Conservation (phyloP, 768 basidiomycete genomes). For the Suillus subluteus region DNA sequence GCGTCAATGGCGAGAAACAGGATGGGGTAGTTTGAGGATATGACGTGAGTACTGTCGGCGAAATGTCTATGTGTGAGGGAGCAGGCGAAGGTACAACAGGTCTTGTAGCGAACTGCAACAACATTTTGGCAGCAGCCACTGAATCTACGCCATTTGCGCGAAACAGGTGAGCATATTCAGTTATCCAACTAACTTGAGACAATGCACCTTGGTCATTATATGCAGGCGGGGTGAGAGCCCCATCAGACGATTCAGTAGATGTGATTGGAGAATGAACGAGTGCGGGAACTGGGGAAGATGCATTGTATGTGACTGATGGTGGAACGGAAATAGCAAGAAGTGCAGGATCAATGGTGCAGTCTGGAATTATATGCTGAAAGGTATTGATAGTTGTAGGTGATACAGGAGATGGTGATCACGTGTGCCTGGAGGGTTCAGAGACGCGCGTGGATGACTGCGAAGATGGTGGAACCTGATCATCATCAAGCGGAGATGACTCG, state of each 20-base stretch:
- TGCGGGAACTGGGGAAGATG: neutral
- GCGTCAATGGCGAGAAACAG: neutral
- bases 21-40: neutral
- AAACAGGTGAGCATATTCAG: neutral
- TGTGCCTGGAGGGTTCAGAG: neutral
- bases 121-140: slow-evolving; percentile 20
- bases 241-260: slow-evolving; percentile 8
- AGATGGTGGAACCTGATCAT: neutral
- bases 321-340: slow-evolving; percentile 34
- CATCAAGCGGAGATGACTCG: slow-evolving; percentile 6
- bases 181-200: neutral
- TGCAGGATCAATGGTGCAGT: slow-evolving; percentile 36
- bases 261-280: slow-evolving; percentile 11
- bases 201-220: slow-evolving; percentile 4
- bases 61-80: slow-evolving; percentile 6
- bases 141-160: slow-evolving; percentile 18
- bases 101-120: slow-evolving; percentile 15
- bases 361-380: slow-evolving; percentile 12
- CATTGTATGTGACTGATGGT: slow-evolving; percentile 9
- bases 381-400: neutral
- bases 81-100: slow-evolving; percentile 19
- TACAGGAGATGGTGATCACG: neutral
- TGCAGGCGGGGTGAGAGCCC: slow-evolving; percentile 1
- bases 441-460: slow-evolving; percentile 6
- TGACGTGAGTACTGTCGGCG: neutral